Evolutionary conservation across 306 rosid species (phyloP).

Genomic region (Dalbergia cochinchinensis): DNA sequence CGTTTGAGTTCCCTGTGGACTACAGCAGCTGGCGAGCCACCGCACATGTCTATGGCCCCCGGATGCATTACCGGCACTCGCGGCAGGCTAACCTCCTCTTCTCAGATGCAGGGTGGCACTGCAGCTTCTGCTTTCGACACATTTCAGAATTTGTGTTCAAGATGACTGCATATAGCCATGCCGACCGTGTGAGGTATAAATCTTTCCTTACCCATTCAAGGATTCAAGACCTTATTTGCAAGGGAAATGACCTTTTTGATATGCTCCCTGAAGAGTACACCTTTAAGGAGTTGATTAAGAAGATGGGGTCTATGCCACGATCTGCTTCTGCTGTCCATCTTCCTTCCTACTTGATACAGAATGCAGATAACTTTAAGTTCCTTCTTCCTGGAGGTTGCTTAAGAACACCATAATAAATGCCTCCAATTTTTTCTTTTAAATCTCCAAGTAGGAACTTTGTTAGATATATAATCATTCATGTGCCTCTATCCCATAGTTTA

Average conservation of each 20-base stretch:
- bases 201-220: constrained; percentile 72
- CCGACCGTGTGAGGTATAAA: constrained; percentile 74
- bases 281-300: constrained; percentile 77
- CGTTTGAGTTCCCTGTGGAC: constrained; percentile 90
- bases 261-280: constrained; percentile 94
- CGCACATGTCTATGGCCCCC: constrained; percentile 62
- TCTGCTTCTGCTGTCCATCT: constrained; percentile 91
- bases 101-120: constrained; percentile 96
- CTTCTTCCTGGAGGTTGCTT: constrained; percentile 97
- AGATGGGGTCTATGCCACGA: constrained; percentile 84
- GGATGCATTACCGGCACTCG: constrained; percentile 69
- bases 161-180: constrained; percentile 95
- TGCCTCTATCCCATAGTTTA: too few species aligned
- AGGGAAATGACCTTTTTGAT: constrained; percentile 78
- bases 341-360: constrained; percentile 79
- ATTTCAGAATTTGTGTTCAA: constrained; percentile 84
- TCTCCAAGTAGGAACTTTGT: too few species aligned
- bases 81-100: constrained; percentile 66
- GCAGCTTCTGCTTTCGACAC: constrained; percentile 84
- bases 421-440: background rate
- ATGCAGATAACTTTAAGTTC: constrained; percentile 77
- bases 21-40: constrained; percentile 94
- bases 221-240: constrained; percentile 78
- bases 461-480: too few species aligned
- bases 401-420: constrained; percentile 54